Evolutionary conservation across 2,329 filamentous ascomycete species (phyloP).

Genomic region (Cordyceps pruinosa): DNA sequence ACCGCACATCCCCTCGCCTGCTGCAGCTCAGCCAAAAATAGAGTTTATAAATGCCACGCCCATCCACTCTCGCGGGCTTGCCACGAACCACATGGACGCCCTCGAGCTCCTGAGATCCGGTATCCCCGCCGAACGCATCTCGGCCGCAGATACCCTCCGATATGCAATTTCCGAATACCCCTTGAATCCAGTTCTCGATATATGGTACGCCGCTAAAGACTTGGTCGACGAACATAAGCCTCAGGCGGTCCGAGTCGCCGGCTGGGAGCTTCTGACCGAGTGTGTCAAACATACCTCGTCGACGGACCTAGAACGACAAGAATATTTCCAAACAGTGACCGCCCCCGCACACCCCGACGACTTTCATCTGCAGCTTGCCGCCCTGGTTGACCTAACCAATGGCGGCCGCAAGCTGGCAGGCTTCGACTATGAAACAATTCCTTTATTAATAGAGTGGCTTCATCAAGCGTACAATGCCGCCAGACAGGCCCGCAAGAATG

Average conservation of each 20-base stretch:
- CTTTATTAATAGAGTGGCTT: slow-evolving; percentile 56
- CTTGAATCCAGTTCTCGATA: slow-evolving; percentile 50
- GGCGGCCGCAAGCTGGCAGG: slow-evolving; percentile 56
- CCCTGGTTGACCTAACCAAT: slow-evolving; percentile 54
- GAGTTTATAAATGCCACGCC: slow-evolving; percentile 39
- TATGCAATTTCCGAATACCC: slow-evolving; percentile 52
- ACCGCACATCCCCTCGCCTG: slow-evolving; percentile 34
- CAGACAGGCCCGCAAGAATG: slow-evolving; percentile 43
- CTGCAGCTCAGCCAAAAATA: slow-evolving; percentile 33
- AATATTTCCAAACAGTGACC: slow-evolving; percentile 58
- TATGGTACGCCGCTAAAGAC: slow-evolving; percentile 62
- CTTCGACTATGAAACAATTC: slow-evolving; percentile 61
- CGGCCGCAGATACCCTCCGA: slow-evolving; percentile 51
- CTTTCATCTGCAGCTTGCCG: slow-evolving; percentile 59
- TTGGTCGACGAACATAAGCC: slow-evolving; percentile 53
- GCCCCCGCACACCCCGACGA: slow-evolving; percentile 51
- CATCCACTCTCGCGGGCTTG: slow-evolving; percentile 35
- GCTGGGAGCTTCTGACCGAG: slow-evolving; percentile 59
- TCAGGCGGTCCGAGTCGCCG: slow-evolving; percentile 47
- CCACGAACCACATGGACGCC: slow-evolving; percentile 45
- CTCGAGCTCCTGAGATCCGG: slow-evolving; percentile 50
- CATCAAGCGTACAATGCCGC: slow-evolving; percentile 47
- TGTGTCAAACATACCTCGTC: slow-evolving; percentile 57
- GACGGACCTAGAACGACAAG: slow-evolving; percentile 59
- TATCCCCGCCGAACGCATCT: slow-evolving; percentile 44